Evolutionary conservation across 257 asterid genomes (phyloP).

Genomic region (Linaria vulgaris): DNA sequence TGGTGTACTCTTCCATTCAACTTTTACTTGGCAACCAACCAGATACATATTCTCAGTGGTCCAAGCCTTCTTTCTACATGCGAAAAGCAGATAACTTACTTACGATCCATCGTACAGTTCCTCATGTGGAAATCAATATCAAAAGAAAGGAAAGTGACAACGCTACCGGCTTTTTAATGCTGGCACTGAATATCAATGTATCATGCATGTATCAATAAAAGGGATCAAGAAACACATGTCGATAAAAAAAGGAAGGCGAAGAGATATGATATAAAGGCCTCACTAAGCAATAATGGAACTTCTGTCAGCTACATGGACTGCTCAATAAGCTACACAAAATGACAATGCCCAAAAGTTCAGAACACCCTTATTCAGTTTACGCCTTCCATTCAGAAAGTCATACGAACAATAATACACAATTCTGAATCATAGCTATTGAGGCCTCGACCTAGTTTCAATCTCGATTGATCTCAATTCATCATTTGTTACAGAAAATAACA

Average conservation of each 20-base stretch:
- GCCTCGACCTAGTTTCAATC: not conserved
- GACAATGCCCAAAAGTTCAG: too few relatives aligned
- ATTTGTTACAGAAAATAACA: not conserved
- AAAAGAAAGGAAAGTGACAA: not conserved
- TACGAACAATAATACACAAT: not conserved
- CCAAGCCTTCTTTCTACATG: not conserved
- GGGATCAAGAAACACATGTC: not conserved
- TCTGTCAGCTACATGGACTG: not conserved
- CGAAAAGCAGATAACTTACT: not conserved
- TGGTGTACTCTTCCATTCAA: not conserved
- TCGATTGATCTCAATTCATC: not conserved
- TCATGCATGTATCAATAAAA: not conserved
- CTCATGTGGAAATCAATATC: too few relatives aligned
- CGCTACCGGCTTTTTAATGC: too few relatives aligned
- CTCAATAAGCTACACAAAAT: not conserved
- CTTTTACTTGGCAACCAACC: not conserved
- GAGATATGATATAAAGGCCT: not conserved
- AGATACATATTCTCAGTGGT: not conserved
- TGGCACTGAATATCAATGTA: too few relatives aligned
- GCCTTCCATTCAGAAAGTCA: not conserved
- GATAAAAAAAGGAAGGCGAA: not conserved
- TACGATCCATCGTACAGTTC: too few relatives aligned
- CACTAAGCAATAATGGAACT: not conserved
- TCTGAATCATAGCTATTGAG: not conserved
- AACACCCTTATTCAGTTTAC: not conserved